Base-by-base conservation (phyloP, 768 basidiomycete species). In the Tulasnella sp. region DNA sequence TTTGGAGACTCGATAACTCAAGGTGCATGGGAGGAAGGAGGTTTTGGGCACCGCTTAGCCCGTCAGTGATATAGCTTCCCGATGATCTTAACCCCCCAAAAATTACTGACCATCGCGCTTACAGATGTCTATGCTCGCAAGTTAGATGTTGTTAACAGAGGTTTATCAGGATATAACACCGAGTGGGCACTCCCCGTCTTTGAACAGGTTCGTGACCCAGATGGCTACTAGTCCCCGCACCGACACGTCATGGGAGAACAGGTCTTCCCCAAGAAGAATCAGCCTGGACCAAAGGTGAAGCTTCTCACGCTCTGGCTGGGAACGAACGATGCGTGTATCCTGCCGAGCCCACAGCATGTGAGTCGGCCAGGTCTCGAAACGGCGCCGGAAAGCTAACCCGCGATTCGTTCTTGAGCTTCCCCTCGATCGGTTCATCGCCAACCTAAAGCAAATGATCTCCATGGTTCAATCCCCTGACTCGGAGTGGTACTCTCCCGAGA, bases 241-340 rank as follows among this genome's bases (percentile, higher is more conserved):
- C n/a, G 22, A 69, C 40, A 26, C 8, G 26, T 47, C 62, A 14
- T 22, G 26, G 14, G 29, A 59, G 16, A 17, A 19, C 75, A 92
- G 89, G 83, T 86, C 74, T 81, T 94, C 69, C 86, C 88, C 16
- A 86, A 83, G 73, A 83, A 80, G 75, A 76, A 82, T 22, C 36
- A 35, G 1, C 3, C 84, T 67, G 81, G 82, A 41, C 88, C 90
- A 8, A 86, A 83, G 62, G 83, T 94, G 40, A 86, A 86, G 47
- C 79, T 95, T n/a, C 82, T 95, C 73, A 87, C 87, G 6, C 87
- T 96, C 77, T 97, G 93, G 93, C 91, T 92, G 74, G 94, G 94
- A 64, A 79, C 82, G 17, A 98, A 98, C 80, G 95, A 98, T 78
- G 87, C 95, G 6, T 87, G 86, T 75, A 82, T 91, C 66, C 79